A percentile compares a stretch with the other conserved stretches of the same genome.
phyloP scores from a whole-genome alignment of 225 moss, liverwort and hornwort species.

The Pseudisothecium myosuroides region DNA sequence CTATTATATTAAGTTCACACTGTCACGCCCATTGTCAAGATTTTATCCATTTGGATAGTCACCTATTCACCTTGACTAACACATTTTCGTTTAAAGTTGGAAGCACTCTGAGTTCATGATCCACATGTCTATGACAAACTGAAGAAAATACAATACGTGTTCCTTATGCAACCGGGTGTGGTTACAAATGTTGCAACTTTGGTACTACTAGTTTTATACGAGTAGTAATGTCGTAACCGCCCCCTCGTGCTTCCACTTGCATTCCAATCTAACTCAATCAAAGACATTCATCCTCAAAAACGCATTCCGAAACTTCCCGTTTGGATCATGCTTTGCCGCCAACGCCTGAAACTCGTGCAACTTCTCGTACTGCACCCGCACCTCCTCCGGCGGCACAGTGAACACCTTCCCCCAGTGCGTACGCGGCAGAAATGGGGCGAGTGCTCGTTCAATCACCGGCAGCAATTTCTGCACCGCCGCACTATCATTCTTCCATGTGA shows the following conservation, averaged over 20 bases:
- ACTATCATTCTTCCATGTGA: conserved; percentile 25
- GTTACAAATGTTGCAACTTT: neutral
- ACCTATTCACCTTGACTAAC: neutral
- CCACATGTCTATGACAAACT: neutral
- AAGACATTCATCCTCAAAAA: conserved; percentile 10
- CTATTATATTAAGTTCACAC: neutral
- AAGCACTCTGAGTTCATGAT: neutral
- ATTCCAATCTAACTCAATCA: neutral
- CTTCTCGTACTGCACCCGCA: neutral
- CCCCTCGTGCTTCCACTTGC: neutral
- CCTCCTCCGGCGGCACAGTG: neutral
- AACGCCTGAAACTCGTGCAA: neutral
- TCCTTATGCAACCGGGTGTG: neutral
- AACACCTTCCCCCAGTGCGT: conserved; percentile 29
- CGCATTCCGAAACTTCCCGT: conserved; percentile 9
- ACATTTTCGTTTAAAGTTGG: too few relatives aligned
- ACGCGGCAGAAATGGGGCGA: neutral
- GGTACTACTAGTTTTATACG: neutral
- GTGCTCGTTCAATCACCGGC: neutral
- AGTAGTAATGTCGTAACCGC: neutral
- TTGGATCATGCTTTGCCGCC: neutral
- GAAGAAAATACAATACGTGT: too few relatives aligned
- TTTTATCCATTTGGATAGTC: neutral
- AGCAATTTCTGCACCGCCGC: neutral
- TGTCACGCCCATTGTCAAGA: neutral